A percentile compares a stretch with the other conserved stretches of the same genome.
These are phyloP conservation scores for Beta macrorhiza DNA, from an alignment of 179 eudicot genomes.

Conservation along the genomic window DNA sequence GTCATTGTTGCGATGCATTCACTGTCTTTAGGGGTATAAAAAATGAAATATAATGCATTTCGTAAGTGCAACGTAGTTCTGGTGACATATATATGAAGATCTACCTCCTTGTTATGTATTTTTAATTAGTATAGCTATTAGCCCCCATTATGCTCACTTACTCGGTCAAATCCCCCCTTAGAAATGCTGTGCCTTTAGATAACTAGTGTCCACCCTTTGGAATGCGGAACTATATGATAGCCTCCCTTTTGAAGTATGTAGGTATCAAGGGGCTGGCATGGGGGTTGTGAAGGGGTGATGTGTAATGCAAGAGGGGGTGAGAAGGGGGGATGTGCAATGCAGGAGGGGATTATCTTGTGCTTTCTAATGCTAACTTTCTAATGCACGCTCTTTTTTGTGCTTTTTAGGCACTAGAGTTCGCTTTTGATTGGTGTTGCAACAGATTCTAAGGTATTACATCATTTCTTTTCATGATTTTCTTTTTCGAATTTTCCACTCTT, in stretches of 20 bases:
- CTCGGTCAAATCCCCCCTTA: neutral
- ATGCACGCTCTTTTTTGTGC: constrained; percentile 18
- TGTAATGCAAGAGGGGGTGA: too few relatives aligned
- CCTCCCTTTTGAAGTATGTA: neutral
- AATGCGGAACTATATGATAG: neutral
- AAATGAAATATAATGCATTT: neutral
- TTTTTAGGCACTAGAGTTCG: constrained; percentile 63
- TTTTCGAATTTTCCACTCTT: too few relatives aligned
- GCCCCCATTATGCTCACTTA: neutral
- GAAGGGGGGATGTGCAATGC: too few relatives aligned
- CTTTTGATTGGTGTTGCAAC: constrained; percentile 63
- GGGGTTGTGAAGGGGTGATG: too few relatives aligned
- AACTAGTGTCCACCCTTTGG: neutral
- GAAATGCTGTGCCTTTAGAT: neutral
- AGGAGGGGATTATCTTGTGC: too few relatives aligned
- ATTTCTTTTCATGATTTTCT: too few relatives aligned
- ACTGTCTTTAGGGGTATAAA: too few relatives aligned
- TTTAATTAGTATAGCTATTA: neutral
- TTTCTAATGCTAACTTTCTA: too few relatives aligned
- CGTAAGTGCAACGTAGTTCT: neutral
- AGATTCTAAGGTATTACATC: constrained; percentile 70
- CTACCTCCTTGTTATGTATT: neutral
- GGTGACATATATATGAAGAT: too few relatives aligned
- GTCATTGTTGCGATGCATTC: too few relatives aligned
- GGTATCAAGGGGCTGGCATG: too few relatives aligned